These are phyloP conservation scores for Dendrobium officinale DNA, from an alignment of 106 monocot species.

Conservation along the genomic window DNA sequence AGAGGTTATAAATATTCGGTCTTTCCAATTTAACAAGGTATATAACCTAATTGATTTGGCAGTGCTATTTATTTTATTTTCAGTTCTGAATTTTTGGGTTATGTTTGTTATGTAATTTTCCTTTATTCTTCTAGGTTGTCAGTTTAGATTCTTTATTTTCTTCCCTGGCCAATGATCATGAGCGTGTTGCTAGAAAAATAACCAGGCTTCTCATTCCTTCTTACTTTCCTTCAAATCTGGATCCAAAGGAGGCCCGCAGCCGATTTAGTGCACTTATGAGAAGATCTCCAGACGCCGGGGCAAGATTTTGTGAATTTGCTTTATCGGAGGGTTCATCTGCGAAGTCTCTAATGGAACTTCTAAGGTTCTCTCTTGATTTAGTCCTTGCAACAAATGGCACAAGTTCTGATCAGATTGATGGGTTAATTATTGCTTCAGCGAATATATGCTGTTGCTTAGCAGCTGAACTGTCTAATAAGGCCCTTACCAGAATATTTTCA, in stretches of 20 bases:
- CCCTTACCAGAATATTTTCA: slow-evolving; percentile 45
- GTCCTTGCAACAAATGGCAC: slow-evolving; percentile 40
- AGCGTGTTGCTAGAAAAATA: slow-evolving; percentile 70
- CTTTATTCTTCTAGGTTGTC: slow-evolving; percentile 52
- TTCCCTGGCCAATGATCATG: slow-evolving; percentile 73
- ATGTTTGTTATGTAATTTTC: not conserved
- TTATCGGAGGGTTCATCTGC: slow-evolving; percentile 65
- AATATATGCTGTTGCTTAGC: slow-evolving; percentile 56
- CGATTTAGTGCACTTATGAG: slow-evolving; percentile 75
- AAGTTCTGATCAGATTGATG: slow-evolving; percentile 53
- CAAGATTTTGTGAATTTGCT: slow-evolving; percentile 93
- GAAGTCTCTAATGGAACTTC: slow-evolving; percentile 69
- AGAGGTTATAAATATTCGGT: slow-evolving; percentile 50
- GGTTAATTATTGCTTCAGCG: slow-evolving; percentile 55
- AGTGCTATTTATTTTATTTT: not conserved
- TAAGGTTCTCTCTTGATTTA: slow-evolving; percentile 35
- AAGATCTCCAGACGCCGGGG: slow-evolving; percentile 76
- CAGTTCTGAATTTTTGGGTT: not conserved
- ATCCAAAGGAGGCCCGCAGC: slow-evolving; percentile 54
- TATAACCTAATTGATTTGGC: slow-evolving; percentile 11
- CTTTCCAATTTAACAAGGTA: slow-evolving; percentile 83
- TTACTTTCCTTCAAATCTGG: slow-evolving; percentile 77
- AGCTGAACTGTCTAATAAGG: slow-evolving; percentile 31
- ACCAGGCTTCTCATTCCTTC: slow-evolving; percentile 78
- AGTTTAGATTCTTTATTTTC: slow-evolving; percentile 57